Conservation (phyloP, 352 stramenopile genomes). For the Blastocystis sp. region DNA sequence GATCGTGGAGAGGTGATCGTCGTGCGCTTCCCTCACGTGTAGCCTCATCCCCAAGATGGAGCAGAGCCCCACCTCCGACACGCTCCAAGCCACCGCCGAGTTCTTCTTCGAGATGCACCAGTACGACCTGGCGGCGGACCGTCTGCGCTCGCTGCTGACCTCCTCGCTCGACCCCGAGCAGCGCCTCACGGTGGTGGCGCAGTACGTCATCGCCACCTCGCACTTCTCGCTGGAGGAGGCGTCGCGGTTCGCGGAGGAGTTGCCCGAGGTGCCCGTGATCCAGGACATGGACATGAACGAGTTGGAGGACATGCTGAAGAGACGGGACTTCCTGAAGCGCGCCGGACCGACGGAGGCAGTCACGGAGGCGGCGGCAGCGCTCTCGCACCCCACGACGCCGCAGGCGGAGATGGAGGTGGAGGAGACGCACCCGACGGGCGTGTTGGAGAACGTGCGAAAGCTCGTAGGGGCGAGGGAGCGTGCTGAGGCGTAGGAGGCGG, state of each 20-base stretch:
- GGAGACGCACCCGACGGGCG: background rate
- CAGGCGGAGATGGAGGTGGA: slow-evolving; percentile 15
- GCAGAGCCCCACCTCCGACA: background rate
- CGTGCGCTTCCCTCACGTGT: background rate
- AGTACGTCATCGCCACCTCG: slow-evolving; percentile 18
- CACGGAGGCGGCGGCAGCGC: background rate
- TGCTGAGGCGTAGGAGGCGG: slow-evolving; percentile 25
- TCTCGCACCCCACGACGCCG: slow-evolving; percentile 12
- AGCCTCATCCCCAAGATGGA: slow-evolving; percentile 1
- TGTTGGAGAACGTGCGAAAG: slow-evolving; percentile 54
- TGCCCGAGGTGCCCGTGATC: slow-evolving; percentile 35
- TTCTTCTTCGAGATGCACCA: slow-evolving; percentile 60
- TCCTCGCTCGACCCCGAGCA: slow-evolving; percentile 6
- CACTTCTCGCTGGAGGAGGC: slow-evolving; percentile 13
- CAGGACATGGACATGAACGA: slow-evolving; percentile 53
- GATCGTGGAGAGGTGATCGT: background rate
- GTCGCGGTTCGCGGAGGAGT: background rate
- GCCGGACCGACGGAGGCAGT: background rate
- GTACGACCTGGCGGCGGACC: slow-evolving; percentile 21
- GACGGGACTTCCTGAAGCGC: slow-evolving; percentile 56
- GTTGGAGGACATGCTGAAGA: slow-evolving; percentile 48
- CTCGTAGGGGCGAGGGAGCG: background rate
- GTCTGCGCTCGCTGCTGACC: slow-evolving; percentile 32
- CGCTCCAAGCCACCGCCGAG: slow-evolving; percentile 17
- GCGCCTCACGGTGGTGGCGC: background rate